These are phyloP conservation scores for Annulohypoxylon bovei DNA, from an alignment of 495 filamentous ascomycete species.

Conservation along the genomic window DNA sequence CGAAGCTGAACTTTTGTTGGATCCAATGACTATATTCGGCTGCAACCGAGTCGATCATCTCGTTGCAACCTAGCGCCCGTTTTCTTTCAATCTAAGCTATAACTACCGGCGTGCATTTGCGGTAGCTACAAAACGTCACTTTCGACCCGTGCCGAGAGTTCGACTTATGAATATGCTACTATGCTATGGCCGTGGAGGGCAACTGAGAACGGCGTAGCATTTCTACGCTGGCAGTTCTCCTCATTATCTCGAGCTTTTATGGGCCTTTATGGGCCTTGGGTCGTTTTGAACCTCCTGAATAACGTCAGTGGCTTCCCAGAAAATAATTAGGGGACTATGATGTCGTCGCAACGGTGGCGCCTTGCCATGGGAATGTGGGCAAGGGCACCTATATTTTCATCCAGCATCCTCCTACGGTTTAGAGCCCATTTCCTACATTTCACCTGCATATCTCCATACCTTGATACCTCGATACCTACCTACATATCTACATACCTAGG, in stretches of 20 bases:
- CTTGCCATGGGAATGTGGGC: slow-evolving; percentile 23
- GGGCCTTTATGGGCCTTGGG: slow-evolving; percentile 3
- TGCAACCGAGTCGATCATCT: slow-evolving; percentile 44
- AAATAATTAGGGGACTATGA: slow-evolving; percentile 9
- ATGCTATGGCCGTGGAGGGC: slow-evolving; percentile 22
- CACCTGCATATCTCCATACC: neutral
- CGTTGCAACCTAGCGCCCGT: slow-evolving; percentile 30
- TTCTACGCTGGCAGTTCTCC: slow-evolving; percentile 19
- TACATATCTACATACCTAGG: neutral
- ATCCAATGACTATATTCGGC: slow-evolving; percentile 41
- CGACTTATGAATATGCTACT: slow-evolving; percentile 17
- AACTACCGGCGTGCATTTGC: slow-evolving; percentile 39
- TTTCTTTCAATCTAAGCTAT: slow-evolving; percentile 35
- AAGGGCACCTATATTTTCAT: slow-evolving; percentile 21
- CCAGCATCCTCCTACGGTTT: slow-evolving; percentile 23
- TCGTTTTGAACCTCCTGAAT: slow-evolving; percentile 25
- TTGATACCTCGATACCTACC: neutral
- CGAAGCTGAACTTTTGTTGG: slow-evolving; percentile 37
- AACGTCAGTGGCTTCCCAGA: slow-evolving; percentile 38
- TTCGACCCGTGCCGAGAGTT: slow-evolving; percentile 29
- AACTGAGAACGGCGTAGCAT: slow-evolving; percentile 33
- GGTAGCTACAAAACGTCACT: slow-evolving; percentile 38
- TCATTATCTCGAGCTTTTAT: slow-evolving; percentile 18
- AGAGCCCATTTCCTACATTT: neutral
- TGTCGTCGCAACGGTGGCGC: slow-evolving; percentile 29